Evolutionary conservation across 345 rosid genomes (phyloP).

Genomic region (Bruguiera parviflora): DNA sequence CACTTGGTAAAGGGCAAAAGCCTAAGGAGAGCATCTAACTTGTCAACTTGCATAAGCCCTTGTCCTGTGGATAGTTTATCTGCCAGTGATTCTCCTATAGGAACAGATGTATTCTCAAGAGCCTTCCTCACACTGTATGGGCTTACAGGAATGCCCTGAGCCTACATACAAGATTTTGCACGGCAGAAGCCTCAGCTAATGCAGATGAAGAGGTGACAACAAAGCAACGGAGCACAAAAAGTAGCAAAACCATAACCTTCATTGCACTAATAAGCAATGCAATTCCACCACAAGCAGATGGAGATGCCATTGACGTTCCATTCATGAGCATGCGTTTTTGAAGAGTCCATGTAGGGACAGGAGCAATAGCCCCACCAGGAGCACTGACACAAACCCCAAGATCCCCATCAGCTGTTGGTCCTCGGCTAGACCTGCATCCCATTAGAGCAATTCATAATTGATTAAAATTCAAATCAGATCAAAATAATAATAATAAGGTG

Average conservation of each 20-base stretch:
- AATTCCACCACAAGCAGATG: slow-evolving; percentile 98
- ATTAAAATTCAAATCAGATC: slow-evolving; percentile 21
- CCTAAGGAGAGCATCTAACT: slow-evolving; percentile 41
- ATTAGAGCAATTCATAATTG: slow-evolving; percentile 21
- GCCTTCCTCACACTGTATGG: slow-evolving; percentile 84
- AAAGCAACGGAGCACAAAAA: slow-evolving; percentile 7
- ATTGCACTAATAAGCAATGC: slow-evolving; percentile 90
- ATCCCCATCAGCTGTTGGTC: slow-evolving; percentile 97
- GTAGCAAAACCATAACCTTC: slow-evolving; percentile 53
- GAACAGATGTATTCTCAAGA: slow-evolving; percentile 80
- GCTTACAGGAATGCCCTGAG: slow-evolving; percentile 75
- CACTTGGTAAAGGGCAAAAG: slow-evolving; percentile 2
- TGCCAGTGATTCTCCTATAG: slow-evolving; percentile 65
- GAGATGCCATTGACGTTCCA: slow-evolving; percentile 99
- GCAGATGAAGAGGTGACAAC: slow-evolving; percentile 3
- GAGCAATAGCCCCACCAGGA: slow-evolving; percentile 99
- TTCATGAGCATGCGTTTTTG: slow-evolving; percentile 98
- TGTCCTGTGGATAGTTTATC: slow-evolving; percentile 90
- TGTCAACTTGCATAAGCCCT: slow-evolving; percentile 98
- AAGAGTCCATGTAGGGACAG: slow-evolving; percentile 99
- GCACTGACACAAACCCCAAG: slow-evolving; percentile 94
- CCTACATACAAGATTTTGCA: slow-evolving; percentile 42
- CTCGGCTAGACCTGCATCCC: slow-evolving; percentile 89
- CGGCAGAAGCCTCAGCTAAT: slow-evolving; percentile 19
- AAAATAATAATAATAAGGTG: not conserved